Base-by-base conservation (phyloP, 768 basidiomycete species). In the Podaxis sp. region DNA sequence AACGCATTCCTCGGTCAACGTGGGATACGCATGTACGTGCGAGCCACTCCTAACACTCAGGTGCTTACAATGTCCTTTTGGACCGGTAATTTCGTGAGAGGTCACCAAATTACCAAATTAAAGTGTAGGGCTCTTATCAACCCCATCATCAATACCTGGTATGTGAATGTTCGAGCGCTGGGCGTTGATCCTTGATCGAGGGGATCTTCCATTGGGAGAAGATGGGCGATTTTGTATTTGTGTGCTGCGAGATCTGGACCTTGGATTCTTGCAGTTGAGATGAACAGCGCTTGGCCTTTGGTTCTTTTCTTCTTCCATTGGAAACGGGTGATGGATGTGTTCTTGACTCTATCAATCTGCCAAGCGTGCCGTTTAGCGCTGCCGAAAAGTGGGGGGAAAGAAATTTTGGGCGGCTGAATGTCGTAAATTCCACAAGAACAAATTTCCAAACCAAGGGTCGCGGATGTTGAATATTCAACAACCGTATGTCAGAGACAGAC, bases 121-220 rank as follows among this genome's bases (percentile, higher is more conserved):
- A 22, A 51, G 49, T 28, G 0, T 28, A 8, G 5, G 5, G 15
- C 49, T 28, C 49, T 28, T 51, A 51, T 51, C 49, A 51, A 24
- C 22, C 8, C 24, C 11, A 26, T 51, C 24, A 24, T 22, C 26
- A 51, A 24, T 46, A 19, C 17, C n/a, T 19, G 44, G n/a, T 4
- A 22, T n/a, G 15, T 8, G 13, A 46, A 19, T 46, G n/a, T 46
- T 19, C 44, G 44, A 17, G 44, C 12, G 5, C 44, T 17, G 44
- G 36, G 33, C 6, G 54, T 33, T n/a, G 40, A 46, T 57, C 17
- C 39, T 46, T 44, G 56, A 57, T 57, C 56, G 40, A 22, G 46
- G 6, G 49, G 59, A 26, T 39, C 59, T 52, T 52, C 59, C 59
- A 59, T 59, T 52, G 40, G 33, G 36, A 28, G 38, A 59, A n/a